Evolutionary conservation across 2,329 filamentous ascomycete species (phyloP).

Genomic region (Epichloe uncinata): DNA sequence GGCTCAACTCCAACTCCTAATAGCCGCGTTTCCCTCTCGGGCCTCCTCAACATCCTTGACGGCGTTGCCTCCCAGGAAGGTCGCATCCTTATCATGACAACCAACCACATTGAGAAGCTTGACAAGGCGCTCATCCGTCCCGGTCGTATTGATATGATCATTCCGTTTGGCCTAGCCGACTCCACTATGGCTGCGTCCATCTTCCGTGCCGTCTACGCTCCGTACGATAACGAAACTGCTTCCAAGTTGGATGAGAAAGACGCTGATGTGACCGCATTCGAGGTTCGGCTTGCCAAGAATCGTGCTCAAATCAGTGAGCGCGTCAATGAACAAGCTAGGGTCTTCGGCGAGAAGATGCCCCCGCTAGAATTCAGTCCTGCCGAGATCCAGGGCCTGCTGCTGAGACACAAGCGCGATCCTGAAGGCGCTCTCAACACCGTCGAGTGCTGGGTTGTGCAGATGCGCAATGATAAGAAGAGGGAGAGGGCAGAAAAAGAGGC

Average conservation of each 20-base stretch:
- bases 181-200: conserved; percentile 37
- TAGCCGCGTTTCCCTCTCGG: conserved; percentile 52
- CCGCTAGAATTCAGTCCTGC: conserved; percentile 44
- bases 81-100: conserved; percentile 51
- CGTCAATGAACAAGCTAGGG: conserved; percentile 31
- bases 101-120: conserved; percentile 48
- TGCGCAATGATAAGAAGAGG: conserved; percentile 35
- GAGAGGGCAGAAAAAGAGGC: conserved; percentile 23
- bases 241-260: conserved; percentile 10
- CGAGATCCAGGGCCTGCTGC: conserved; percentile 45
- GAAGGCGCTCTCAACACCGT: conserved; percentile 32
- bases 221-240: conserved; percentile 26
- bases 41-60: conserved; percentile 69
- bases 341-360: conserved; percentile 39
- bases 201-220: conserved; percentile 45
- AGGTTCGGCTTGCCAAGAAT: conserved; percentile 16
- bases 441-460: conserved; percentile 36
- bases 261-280: conserved; percentile 16
- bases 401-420: conserved; percentile 41
- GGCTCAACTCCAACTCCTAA: conserved; percentile 3
- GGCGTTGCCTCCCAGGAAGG: conserved; percentile 54
- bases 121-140: conserved; percentile 50
- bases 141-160: conserved; percentile 46
- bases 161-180: conserved; percentile 44
- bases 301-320: conserved; percentile 23